Base-by-base conservation (phyloP, 441 rosid species). In the Hura crepitans region DNA sequence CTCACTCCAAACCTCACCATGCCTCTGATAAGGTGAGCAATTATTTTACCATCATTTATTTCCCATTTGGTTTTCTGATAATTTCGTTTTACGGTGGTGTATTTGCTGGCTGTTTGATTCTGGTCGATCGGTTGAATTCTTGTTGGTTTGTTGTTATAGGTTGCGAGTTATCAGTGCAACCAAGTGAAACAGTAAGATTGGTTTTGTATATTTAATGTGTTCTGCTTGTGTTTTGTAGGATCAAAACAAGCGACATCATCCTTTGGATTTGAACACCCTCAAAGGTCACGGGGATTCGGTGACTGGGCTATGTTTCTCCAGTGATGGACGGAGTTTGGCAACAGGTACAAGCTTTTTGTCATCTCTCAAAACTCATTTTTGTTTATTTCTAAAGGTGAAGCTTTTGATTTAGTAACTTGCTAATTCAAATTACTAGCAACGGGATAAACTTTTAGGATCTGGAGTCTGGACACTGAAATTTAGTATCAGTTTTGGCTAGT, bases 281-380 rank as follows among this genome's bases (percentile, higher is more conserved):
- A 95, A 92, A 88, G 99, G 99, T 66, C 98, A 95, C 54, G 87
- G 85, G 17, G 99, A 95, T 86, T 71, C 96, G 13, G 97, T 95
- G 65, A 80, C 85, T 1, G 96, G 87, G 5, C 80, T 96, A 17
- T 91, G 87, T 82, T 92, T 92, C 83, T 88, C 98, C 2, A 71
- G 82, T 45, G 90, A 89, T 80, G 99, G 89, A 64, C 84, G 69
- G 67, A 78, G 82, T 80, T 81, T 96, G 80, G 98, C 92, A 49
- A 96, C 98, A 46, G 95, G 98, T 95, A 70, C 14, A 14, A 17
- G 54, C 56, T 43, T n/a, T n/a, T n/a, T n/a, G n/a, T n/a, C n/a
- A n/a, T n/a, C n/a, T n/a, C n/a, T n/a, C n/a, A n/a, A n/a, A n/a
- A n/a, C n/a, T n/a, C n/a, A n/a, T n/a, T n/a, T n/a, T n/a, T n/a